Base-by-base conservation (phyloP, 805 yeast species). In the Ogataea chonburiensis region DNA sequence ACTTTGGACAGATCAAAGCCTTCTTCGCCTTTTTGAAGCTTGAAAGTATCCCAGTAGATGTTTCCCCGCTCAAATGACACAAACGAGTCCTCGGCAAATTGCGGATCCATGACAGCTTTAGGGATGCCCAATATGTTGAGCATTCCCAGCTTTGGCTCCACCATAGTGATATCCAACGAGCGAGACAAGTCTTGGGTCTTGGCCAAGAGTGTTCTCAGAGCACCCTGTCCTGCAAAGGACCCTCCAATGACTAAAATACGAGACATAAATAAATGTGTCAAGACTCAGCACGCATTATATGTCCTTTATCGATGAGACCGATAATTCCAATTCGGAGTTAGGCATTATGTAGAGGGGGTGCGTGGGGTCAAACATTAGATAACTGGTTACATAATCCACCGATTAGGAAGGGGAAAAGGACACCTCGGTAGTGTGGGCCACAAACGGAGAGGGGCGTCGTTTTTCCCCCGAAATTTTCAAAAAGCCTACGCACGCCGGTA, bases 101-200 rank as follows among this genome's bases (percentile, higher is more conserved):
- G 56, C 0, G 50, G 45, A 37, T 63, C 67, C 18, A 65, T 50
- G 14, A 66, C 55, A 9, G 67, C 59, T 17, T 57, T 52, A 7
- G 72, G 72, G 12, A 66, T 55, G 1, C 68, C 70, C 38, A 67
- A 42, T 4, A 65, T 41, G 38, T 66, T 67, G 28, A 67, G 47
- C 37, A 66, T 63, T 3, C 72, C 72, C 1, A 67, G 62, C 37
- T 64, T 58, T 17, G 71, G 71, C 35, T 67, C 71, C 2, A 67
- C 50, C n/a, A 67, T 28, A 1, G 54, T 53, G 17, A 65, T 52
- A 8, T 62, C 55, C 2, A 61, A 24, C 14, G 42, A 22, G 6
- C 31, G 24, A 1, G 39, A 11, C 8, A 22, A 17, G 13, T 16
- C 15, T n/a, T 31, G 28, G 2, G 37, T 18, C 21, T 38, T 34